Evolutionary conservation across 495 filamentous ascomycete genomes (phyloP), one percentile per base, ranked within the genome.

Genomic region (Lepidopterella palustris): DNA sequence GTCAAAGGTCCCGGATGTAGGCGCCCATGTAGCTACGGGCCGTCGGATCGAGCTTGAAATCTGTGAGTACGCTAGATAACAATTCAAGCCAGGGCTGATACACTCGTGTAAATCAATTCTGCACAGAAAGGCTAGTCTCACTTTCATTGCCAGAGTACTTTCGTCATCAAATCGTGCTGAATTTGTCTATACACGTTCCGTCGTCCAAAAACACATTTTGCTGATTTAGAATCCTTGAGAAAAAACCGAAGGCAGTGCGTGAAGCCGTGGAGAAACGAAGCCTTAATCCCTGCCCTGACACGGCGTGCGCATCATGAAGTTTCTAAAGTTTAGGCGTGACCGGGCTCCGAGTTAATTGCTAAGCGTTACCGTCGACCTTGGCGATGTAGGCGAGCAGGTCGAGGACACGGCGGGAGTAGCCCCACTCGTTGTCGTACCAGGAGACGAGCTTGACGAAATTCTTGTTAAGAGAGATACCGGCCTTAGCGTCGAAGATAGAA

Each of bases 401-500:
- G 64, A 97, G 83, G 64, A 97, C 95, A 87, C 93, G 93, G 80
- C 90, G 91, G 76, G 88, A 95, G 87, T 98, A 98, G 69, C 92
- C 93, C 86, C 87, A 89, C 79, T 89, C 87, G 77, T 89, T 90
- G 83, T 97, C 92, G 80, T 98, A 98, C 93, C 93, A 98, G 70
- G 86, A 84, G 73, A 98, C 85, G 40, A 98, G 83, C 87, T 98
- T 98, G 82, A 97, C 85, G 79, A 98, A 98, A 84, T 97, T 88
- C 66, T 88, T 74, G 85, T 98, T 98, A 61, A 98, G 85, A 65
- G 91, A 87, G 76, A 98, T 97, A 84, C 93, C 93, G 52, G 93
- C 93, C 88, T 96, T 96, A 75, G 92, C 92, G 78, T 98, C 93
- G 78, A 98, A 97, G 84, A 98, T 93, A 77, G 90, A 96, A 63